These are phyloP conservation scores for Helicocarpus griseus DNA, from an alignment of 2,329 filamentous ascomycete genomes.

Conservation along the genomic window DNA sequence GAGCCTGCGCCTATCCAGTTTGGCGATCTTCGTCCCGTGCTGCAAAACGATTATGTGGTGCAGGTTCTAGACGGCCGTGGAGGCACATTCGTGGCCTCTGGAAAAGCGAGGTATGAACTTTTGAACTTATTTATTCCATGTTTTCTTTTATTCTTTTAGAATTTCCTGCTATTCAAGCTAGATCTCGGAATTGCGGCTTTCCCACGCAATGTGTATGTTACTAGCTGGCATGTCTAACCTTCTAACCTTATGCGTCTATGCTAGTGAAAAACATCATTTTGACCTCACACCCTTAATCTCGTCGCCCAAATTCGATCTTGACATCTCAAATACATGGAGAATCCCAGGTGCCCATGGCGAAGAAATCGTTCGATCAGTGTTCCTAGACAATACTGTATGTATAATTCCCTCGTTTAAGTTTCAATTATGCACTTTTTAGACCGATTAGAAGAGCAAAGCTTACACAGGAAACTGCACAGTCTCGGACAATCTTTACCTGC, in stretches of 20 bases:
- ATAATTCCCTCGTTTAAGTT: background rate
- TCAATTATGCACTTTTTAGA: no score
- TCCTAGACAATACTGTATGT: constrained; percentile 35
- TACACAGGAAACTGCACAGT: constrained; percentile 19
- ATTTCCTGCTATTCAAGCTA: no score
- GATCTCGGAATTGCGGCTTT: background rate
- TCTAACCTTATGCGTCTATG: background rate
- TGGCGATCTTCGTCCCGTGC: constrained; percentile 46
- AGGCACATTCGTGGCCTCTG: constrained; percentile 37
- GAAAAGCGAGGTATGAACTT: constrained; percentile 39
- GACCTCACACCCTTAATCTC: constrained; percentile 33
- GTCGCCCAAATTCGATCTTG: constrained; percentile 29
- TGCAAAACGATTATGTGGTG: constrained; percentile 51
- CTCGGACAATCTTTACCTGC: constrained; percentile 33
- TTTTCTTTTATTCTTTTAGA: background rate
- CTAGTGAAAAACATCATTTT: constrained; percentile 30
- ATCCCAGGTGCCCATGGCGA: constrained; percentile 40
- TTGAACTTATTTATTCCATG: constrained; percentile 1
- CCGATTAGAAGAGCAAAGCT: no score
- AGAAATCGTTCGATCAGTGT: constrained; percentile 38
- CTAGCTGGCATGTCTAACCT: background rate
- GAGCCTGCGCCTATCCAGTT: constrained; percentile 39
- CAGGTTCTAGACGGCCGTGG: constrained; percentile 40
- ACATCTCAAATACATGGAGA: constrained; percentile 30
- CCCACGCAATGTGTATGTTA: background rate